Evolutionary conservation across 192 early-diverging fungal genomes (phyloP).

Genomic region (Allomyces javanicus): DNA sequence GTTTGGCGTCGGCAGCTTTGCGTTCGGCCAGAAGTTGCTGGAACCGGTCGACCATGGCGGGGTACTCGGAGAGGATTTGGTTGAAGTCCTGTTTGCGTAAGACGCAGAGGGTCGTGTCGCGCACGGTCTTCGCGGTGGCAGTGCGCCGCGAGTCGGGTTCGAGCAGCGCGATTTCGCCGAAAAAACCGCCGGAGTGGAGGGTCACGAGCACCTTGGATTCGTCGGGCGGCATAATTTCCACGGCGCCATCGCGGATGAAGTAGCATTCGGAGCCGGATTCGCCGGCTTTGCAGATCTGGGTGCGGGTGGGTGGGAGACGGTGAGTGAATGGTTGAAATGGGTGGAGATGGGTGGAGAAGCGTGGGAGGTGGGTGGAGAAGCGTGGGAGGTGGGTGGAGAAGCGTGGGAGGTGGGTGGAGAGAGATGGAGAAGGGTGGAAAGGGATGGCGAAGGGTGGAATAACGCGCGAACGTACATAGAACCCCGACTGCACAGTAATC

Average conservation of each 20-base stretch:
- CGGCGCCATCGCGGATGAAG: conserved; percentile 7
- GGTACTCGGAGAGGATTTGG: background rate
- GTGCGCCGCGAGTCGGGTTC: background rate
- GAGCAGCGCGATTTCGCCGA: background rate
- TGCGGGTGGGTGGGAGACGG: no score
- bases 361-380: no score
- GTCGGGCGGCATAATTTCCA: conserved; percentile 1
- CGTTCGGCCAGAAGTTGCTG: background rate
- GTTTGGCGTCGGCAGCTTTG: background rate
- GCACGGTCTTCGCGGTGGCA: background rate
- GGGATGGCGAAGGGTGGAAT: no score
- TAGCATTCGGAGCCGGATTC: conserved; percentile 7
- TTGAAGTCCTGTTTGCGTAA: background rate
- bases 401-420: no score
- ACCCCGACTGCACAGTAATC: background rate
- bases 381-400: background rate
- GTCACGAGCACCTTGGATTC: background rate
- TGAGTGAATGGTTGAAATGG: no score
- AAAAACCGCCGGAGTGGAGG: background rate
- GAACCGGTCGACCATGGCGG: background rate
- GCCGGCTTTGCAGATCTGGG: conserved; percentile 5
- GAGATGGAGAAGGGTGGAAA: background rate
- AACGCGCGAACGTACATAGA: background rate
- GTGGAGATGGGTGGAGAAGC: no score
- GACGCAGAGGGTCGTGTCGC: background rate